Evolutionary conservation across 352 stramenopile species (phyloP).

Genomic region (Peronospora destructor): DNA sequence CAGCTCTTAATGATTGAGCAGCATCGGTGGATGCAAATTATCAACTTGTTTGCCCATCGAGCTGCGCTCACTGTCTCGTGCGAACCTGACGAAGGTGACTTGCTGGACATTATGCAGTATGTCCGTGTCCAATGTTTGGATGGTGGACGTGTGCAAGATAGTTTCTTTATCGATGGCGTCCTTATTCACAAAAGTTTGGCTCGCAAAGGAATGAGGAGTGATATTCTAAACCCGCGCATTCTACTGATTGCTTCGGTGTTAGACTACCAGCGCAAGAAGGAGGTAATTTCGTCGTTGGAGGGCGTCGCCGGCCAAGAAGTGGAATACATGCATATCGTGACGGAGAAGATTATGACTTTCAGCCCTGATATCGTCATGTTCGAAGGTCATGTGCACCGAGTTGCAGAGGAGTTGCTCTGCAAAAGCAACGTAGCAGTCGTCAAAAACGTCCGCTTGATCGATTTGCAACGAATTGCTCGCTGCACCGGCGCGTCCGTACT

Average conservation of each 20-base stretch:
- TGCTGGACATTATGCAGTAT: conserved; percentile 83
- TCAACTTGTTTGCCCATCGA: conserved; percentile 59
- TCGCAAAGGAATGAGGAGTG: conserved; percentile 76
- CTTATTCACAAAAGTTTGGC: conserved; percentile 82
- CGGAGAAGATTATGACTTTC: conserved; percentile 82
- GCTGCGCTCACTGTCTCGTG: conserved; percentile 62
- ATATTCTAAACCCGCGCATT: conserved; percentile 74
- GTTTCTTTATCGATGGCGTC: conserved; percentile 86
- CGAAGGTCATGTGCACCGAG: conserved; percentile 73
- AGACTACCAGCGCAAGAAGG: conserved; percentile 82
- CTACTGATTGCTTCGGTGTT: conserved; percentile 76
- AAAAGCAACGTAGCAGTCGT: conserved; percentile 76
- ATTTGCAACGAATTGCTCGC: conserved; percentile 73
- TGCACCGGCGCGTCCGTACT: conserved; percentile 71
- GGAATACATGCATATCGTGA: conserved; percentile 88
- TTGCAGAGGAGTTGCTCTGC: conserved; percentile 74
- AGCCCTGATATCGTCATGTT: conserved; percentile 84
- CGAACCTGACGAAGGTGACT: conserved; percentile 60
- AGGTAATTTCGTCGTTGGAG: conserved; percentile 75
- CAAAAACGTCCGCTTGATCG: conserved; percentile 76
- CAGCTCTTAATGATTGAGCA: conserved; percentile 63
- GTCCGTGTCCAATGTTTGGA: conserved; percentile 76
- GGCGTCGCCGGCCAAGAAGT: conserved; percentile 78
- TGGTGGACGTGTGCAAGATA: conserved; percentile 66
- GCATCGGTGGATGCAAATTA: conserved; percentile 78